phyloP scores from a whole-genome alignment of 1,139 yeast species.

The Meyerozyma carpophila region DNA sequence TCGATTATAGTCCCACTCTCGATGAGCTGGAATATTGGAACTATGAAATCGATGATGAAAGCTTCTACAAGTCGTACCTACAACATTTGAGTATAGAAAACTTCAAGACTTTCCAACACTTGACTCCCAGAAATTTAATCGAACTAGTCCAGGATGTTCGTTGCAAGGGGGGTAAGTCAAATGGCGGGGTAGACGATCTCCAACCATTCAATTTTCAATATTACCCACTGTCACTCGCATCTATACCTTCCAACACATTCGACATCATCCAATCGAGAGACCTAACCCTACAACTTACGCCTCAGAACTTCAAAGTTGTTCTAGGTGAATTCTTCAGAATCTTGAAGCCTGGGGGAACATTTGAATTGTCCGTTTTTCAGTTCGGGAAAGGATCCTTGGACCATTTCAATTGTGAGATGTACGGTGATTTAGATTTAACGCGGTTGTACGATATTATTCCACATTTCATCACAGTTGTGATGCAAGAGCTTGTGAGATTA shows the following conservation, averaged over 20 bases:
- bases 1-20: neutral
- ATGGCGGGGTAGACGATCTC: slow-evolving; percentile 8
- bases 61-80: slow-evolving; percentile 13
- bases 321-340: slow-evolving; percentile 32
- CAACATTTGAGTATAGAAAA: slow-evolving; percentile 22
- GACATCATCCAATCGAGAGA: slow-evolving; percentile 36
- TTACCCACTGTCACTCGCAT: slow-evolving; percentile 23
- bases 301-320: slow-evolving; percentile 20
- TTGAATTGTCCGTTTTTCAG: slow-evolving; percentile 28
- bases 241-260: slow-evolving; percentile 27
- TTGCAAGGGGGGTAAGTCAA: slow-evolving; percentile 13
- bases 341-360: slow-evolving; percentile 29
- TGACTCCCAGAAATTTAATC: slow-evolving; percentile 25
- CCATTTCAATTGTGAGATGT: slow-evolving; percentile 2
- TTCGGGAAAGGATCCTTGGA: neutral
- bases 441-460: slow-evolving; percentile 22
- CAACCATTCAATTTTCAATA: slow-evolving; percentile 35
- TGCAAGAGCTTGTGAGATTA: slow-evolving; percentile 18
- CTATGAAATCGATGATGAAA: slow-evolving; percentile 6
- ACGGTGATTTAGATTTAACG: slow-evolving; percentile 16
- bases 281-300: slow-evolving; percentile 26
- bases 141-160: slow-evolving; percentile 20
- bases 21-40: slow-evolving; percentile 8
- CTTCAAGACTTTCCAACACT: slow-evolving; percentile 19
- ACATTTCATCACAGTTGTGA: slow-evolving; percentile 18